Evolutionary conservation across 768 basidiomycete species (phyloP), one percentile per base, ranked within the genome.

Genomic region (Boletus bicolor): DNA sequence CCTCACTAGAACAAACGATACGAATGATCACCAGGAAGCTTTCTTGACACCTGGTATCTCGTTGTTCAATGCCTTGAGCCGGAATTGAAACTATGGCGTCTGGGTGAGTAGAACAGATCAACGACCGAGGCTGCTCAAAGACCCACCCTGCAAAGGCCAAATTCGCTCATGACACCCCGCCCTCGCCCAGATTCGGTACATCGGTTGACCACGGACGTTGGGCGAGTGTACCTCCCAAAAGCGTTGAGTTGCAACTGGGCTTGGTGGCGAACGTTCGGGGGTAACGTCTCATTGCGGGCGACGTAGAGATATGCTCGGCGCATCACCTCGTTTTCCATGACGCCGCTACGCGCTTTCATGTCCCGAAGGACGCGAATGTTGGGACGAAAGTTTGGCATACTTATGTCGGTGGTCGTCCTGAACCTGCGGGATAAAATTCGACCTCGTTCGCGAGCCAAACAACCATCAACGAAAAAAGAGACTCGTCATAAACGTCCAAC

Each of bases 171-270:
- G 34, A 97, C 77, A 51, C 94, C 96, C 57, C 93, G 81, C 7
- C 92, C 93, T 55, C 85, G 79, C 1, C 96, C 96, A 9, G 91
- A 85, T 71, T 88, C 91, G 19, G 79, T 74, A 64, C 96, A 98
- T 28, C 95, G 79, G 69, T 94, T 93, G 76, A 92, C 94, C 34
- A 97, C 89, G 2, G 85, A 86, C 14, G 86, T 85, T n/a, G 91
- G 89, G 38, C 91, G 84, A 0, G 91, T 87, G 69, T 92, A 87
- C 26, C 83, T 81, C 47, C 82, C 86, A 64, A 97, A 91, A 6
- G 86, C 84, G 73, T 96, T 96, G 48, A 97, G 78, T 67, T 97
- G 93, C 57, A 98, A 75, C 71, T 97, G 94, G 15, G 96, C 96
- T 62, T 94, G 91, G 70, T 94, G 91, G 53, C 96, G 89, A 45